Evolutionary conservation across 1,139 yeast genomes (phyloP).

Genomic region (Protomyces macrosporus): DNA sequence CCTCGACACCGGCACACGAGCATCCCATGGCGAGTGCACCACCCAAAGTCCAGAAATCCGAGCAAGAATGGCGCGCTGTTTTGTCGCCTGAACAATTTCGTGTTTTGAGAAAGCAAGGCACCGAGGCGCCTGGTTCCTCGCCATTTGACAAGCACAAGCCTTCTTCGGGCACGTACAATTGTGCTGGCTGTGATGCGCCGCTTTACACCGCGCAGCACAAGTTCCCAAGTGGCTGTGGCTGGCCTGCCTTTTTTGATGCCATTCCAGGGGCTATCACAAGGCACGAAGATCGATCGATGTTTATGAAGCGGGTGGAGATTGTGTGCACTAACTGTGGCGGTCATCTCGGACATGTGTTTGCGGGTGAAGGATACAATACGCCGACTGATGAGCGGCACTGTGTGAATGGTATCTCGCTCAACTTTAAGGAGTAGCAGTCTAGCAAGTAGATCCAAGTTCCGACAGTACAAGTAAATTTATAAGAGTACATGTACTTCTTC

Average conservation of each 20-base stretch:
- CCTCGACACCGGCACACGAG: conserved; percentile 13
- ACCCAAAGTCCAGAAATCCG: conserved; percentile 42
- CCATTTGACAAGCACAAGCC: conserved; percentile 50
- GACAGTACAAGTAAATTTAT: no score
- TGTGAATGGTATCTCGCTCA: conserved; percentile 68
- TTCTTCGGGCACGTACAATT: conserved; percentile 58
- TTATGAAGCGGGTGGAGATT: conserved; percentile 84
- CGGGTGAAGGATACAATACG: conserved; percentile 81
- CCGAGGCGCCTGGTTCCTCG: conserved; percentile 80
- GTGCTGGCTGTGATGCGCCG: conserved; percentile 82
- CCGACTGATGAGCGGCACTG: conserved; percentile 95
- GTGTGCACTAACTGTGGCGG: conserved; percentile 85
- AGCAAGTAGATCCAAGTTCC: no score
- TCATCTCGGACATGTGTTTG: conserved; percentile 52
- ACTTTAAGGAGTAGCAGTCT: conserved; percentile 45
- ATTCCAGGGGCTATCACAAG: conserved; percentile 70
- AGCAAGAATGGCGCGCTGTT: conserved; percentile 74
- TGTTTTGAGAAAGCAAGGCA: conserved; percentile 71
- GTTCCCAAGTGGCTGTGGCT: conserved; percentile 88
- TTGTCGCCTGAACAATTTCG: conserved; percentile 69
- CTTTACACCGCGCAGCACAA: conserved; percentile 73
- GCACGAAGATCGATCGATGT: conserved; percentile 56
- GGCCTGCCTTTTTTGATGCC: conserved; percentile 96
- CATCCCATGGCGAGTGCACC: background rate
- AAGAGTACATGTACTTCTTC: no score